phyloP scores from a whole-genome alignment of 441 rosid genomes.

The Erysimum cheiri region DNA sequence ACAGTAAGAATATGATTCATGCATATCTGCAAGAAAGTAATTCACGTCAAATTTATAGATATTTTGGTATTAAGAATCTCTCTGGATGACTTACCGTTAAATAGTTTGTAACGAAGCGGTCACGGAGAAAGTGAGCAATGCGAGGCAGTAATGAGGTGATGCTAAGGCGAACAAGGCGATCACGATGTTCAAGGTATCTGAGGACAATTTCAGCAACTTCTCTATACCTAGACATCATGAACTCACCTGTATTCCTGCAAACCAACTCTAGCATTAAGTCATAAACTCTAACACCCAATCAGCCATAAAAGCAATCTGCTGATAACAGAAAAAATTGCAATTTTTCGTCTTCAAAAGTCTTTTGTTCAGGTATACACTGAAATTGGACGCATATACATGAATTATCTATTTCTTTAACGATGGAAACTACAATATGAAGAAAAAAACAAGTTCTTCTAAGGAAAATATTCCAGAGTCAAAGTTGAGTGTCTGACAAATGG shows the following conservation, averaged over 20 bases:
- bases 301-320: slow-evolving; percentile 28
- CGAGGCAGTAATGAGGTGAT: slow-evolving; percentile 98
- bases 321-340: slow-evolving; percentile 21
- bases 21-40: slow-evolving; percentile 75
- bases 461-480: slow-evolving; percentile 3
- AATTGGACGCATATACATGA: slow-evolving; percentile 20
- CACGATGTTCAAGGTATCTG: slow-evolving; percentile 92
- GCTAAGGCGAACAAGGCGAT: slow-evolving; percentile 99
- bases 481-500: slow-evolving; percentile 11
- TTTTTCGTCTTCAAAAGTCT: slow-evolving; percentile 12
- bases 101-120: slow-evolving; percentile 97
- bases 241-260: slow-evolving; percentile 98
- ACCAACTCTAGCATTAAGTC: slow-evolving; percentile 39
- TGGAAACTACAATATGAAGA: slow-evolving; percentile 16
- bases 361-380: slow-evolving; percentile 30
- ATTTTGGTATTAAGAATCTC: slow-evolving; percentile 30
- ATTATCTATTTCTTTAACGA: slow-evolving; percentile 10
- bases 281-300: slow-evolving; percentile 29
- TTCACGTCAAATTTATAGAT: slow-evolving; percentile 30
- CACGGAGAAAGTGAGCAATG: slow-evolving; percentile 99
- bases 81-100: slow-evolving; percentile 65
- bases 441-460: slow-evolving; percentile 22
- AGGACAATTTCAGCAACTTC: slow-evolving; percentile 99
- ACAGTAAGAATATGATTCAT: slow-evolving; percentile 97
- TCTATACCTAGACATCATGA: slow-evolving; percentile 99